phyloP scores from a whole-genome alignment of 2,329 filamentous ascomycete genomes.

The Nigrospora oryzae region DNA sequence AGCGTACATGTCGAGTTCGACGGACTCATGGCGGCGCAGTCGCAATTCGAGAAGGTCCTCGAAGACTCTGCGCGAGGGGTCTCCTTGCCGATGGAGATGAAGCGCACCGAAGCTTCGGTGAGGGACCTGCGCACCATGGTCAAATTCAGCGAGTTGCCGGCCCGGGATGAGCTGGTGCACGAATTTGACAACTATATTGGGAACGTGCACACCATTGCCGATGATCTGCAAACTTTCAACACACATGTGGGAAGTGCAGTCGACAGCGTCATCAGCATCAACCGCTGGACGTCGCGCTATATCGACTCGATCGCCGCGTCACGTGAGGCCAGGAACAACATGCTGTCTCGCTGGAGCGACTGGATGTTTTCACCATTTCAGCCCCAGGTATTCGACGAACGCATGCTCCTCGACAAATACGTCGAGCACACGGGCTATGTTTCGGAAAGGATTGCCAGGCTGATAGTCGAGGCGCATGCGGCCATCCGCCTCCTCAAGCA shows the following conservation, averaged over 20 bases:
- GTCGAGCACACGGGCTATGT: conserved; percentile 63
- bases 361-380: conserved; percentile 56
- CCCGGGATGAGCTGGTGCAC: conserved; percentile 60
- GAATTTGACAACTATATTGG: conserved; percentile 74
- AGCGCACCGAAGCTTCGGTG: conserved; percentile 64
- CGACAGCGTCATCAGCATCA: conserved; percentile 66
- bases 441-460: conserved; percentile 56
- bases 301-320: conserved; percentile 50
- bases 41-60: conserved; percentile 68
- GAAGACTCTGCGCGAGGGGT: conserved; percentile 58
- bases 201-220: conserved; percentile 53
- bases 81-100: conserved; percentile 69
- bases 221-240: conserved; percentile 67
- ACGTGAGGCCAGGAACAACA: conserved; percentile 16
- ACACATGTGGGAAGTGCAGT: conserved; percentile 65
- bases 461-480: conserved; percentile 64
- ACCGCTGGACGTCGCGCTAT: conserved; percentile 65
- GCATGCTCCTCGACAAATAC: conserved; percentile 63
- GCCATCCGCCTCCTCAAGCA: conserved; percentile 57
- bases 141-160: conserved; percentile 58
- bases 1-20: conserved; percentile 54
- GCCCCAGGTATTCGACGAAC: conserved; percentile 49
- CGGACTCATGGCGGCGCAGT: conserved; percentile 64
- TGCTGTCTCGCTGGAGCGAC: conserved; percentile 27
- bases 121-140: conserved; percentile 68